Evolutionary conservation across 768 basidiomycete genomes (phyloP).

Genomic region (Mycena chlorophos): DNA sequence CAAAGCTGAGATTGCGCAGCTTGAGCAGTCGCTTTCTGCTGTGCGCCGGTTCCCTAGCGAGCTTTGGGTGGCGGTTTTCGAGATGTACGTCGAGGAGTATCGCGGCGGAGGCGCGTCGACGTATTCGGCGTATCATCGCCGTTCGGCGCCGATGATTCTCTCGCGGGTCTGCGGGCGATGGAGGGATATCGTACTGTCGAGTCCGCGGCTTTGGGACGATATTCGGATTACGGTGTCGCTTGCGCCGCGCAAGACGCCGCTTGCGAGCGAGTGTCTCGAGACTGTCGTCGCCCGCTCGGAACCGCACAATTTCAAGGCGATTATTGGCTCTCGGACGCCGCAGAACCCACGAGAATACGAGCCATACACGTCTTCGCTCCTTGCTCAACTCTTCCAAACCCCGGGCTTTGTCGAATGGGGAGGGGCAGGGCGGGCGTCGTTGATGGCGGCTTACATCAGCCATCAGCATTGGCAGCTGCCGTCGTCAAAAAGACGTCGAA

Average conservation of each 20-base stretch:
- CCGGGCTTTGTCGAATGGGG: not conserved
- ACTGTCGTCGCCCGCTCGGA: not conserved
- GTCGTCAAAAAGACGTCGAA: too few species aligned
- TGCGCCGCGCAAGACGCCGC: not conserved
- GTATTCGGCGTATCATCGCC: not conserved
- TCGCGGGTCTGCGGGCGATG: slow-evolving; percentile 7
- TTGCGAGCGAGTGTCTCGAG: not conserved
- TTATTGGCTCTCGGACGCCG: not conserved
- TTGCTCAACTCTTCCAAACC: not conserved
- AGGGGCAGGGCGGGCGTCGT: too few species aligned
- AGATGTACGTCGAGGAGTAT: not conserved
- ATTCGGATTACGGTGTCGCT: not conserved
- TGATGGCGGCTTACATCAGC: too few species aligned
- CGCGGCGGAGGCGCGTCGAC: not conserved
- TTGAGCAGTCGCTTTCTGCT: too few species aligned
- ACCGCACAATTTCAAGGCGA: not conserved
- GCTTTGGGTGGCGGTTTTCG: not conserved
- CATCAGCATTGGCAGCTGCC: too few species aligned
- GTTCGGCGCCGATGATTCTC: not conserved
- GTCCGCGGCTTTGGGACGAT: slow-evolving; percentile 2
- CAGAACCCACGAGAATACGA: not conserved
- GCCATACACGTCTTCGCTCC: not conserved
- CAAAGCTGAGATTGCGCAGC: too few species aligned
- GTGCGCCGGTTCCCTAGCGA: not conserved
- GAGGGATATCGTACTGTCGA: slow-evolving; percentile 2